phyloP scores from a whole-genome alignment of 2,329 filamentous ascomycete species.

The Colletotrichum coccodes region DNA sequence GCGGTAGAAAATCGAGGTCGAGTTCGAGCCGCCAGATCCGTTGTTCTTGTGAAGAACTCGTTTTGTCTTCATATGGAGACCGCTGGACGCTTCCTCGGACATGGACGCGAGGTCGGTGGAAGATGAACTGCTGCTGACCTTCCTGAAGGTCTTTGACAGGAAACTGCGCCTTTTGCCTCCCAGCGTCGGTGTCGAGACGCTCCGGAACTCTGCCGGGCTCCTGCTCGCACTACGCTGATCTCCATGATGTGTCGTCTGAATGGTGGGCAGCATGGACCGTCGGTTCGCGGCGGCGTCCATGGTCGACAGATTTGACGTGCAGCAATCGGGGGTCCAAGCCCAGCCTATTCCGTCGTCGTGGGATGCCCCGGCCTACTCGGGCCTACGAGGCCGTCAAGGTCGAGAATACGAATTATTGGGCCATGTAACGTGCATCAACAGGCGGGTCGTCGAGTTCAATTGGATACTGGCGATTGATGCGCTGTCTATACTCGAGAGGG shows the following conservation, averaged over 20 bases:
- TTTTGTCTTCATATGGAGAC: conserved; percentile 18
- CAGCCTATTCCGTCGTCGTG: conserved; percentile 25
- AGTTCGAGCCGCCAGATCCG: conserved; percentile 33
- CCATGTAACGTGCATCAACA: conserved; percentile 23
- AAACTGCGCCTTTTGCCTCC: conserved; percentile 31
- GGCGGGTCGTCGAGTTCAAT: conserved; percentile 16
- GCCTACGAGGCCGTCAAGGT: conserved; percentile 32
- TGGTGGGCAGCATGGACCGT: conserved; percentile 30
- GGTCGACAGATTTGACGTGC: conserved; percentile 21
- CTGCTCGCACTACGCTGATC: conserved; percentile 3
- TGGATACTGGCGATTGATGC: not conserved
- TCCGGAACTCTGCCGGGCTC: conserved; percentile 23
- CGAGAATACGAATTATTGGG: conserved; percentile 30
- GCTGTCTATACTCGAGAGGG: not conserved
- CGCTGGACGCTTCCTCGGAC: conserved; percentile 10
- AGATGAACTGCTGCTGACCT: conserved; percentile 32
- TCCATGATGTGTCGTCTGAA: conserved; percentile 32
- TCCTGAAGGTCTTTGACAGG: conserved; percentile 34
- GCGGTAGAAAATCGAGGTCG: conserved; percentile 50
- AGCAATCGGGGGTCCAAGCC: conserved; percentile 16
- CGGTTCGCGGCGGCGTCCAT: conserved; percentile 28
- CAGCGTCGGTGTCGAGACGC: conserved; percentile 21
- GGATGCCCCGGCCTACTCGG: conserved; percentile 20
- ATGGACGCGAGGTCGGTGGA: conserved; percentile 28
- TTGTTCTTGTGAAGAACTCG: conserved; percentile 47